Base-by-base conservation (phyloP, 306 rosid species). In the Cotoneaster glaucophyllus region DNA sequence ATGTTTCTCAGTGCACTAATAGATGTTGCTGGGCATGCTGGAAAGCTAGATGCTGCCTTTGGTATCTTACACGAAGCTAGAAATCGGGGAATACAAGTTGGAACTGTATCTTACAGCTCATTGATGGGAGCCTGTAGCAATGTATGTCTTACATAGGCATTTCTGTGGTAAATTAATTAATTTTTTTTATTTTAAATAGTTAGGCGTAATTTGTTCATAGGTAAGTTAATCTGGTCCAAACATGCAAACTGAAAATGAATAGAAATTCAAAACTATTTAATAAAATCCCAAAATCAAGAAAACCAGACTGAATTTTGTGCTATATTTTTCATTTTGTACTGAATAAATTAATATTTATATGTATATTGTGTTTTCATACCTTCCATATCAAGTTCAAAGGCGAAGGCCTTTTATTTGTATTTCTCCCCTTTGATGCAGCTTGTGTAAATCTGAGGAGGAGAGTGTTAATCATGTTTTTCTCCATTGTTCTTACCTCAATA, bases 101-200 rank as follows among this genome's bases (percentile, higher is more conserved):
- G 97, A 77, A 87, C 74, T 50, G 77, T 90, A 77, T 67, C 97
- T 72, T 95, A 90, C 85, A 90, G 98, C 83, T 92, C 98, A 70
- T 84, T 95, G 89, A 92, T 95, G 98, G 98, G 98, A 43, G 98
- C 98, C 72, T 95, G 97, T 84, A 86, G 97, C 90, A 90, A 95
- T 84, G 98, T 95, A 93, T 79, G 93, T 87, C 67, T 63, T 64
- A 31, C 59, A 68, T 74, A 71, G 54, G 83, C 70, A 53, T 21
- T 62, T 76, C 62, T 68, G 39, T 44, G 11, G 34, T 26, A 67
- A 17, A 41, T 19, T 14, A 14, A 14, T 52, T 5, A 1, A 0
- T 14, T 17, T 59, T 59, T 66, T 26, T 66, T 56, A 9, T 24
- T 59, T 12, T 10, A 19, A 3, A 45, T 6, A 53, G 54, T 21